Conservation (phyloP, 1,139 yeast species). For the Blastobotrys indianensis region DNA sequence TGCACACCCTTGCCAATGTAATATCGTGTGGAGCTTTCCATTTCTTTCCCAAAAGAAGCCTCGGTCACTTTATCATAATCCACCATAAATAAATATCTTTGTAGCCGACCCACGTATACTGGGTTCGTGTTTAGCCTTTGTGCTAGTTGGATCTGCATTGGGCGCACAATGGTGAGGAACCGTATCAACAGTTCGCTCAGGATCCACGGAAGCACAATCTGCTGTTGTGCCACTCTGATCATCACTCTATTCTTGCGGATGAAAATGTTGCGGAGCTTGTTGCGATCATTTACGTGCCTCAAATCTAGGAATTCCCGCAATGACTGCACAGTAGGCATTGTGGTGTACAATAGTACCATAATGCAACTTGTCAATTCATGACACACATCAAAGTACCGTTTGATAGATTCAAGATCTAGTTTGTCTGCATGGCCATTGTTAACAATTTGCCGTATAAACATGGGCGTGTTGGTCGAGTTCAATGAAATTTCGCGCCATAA, state of each 20-base stretch:
- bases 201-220: slow-evolving; percentile 3
- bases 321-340: background rate
- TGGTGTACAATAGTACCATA: slow-evolving; percentile 1
- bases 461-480: background rate
- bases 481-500: slow-evolving; percentile 4
- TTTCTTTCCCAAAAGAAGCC: background rate
- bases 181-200: slow-evolving; percentile 2
- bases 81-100: background rate
- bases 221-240: background rate
- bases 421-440: background rate
- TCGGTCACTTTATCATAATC: background rate
- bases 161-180: slow-evolving; percentile 4
- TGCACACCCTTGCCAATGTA: background rate
- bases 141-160: slow-evolving; percentile 8
- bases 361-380: slow-evolving; percentile 3
- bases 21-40: background rate
- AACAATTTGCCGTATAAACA: slow-evolving; percentile 1
- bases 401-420: background rate
- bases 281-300: background rate
- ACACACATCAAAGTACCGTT: slow-evolving; percentile 6
- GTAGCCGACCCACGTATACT: background rate
- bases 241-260: background rate
- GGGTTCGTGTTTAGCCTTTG: background rate
- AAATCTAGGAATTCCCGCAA: slow-evolving; percentile 1
- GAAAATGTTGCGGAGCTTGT: background rate